A percentile compares a stretch with the other conserved stretches of the same genome.
Conservation (phyloP, 805 yeast genomes). For the Yarrowia yakushimensis region DNA sequence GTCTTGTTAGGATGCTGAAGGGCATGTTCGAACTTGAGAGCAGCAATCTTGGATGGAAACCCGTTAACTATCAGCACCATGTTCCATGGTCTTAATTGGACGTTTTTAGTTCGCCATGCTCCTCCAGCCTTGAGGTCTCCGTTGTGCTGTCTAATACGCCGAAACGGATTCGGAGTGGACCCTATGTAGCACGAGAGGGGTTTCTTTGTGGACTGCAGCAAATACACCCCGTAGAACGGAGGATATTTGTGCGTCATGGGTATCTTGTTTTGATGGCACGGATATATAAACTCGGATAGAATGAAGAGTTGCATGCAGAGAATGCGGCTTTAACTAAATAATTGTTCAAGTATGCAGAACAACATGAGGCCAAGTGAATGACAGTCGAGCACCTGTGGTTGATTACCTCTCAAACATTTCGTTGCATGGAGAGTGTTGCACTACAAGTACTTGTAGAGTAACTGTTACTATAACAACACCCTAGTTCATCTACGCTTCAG, state of each 20-base stretch:
- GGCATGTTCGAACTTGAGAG: constrained; percentile 80
- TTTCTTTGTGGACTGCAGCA: constrained; percentile 57
- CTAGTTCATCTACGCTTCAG: too few species aligned
- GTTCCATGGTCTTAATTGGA: constrained; percentile 69
- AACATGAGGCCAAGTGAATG: too few species aligned
- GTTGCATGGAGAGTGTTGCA: too few species aligned
- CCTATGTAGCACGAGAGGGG: constrained; percentile 69
- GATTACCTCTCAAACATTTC: too few species aligned
- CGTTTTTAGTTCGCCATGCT: constrained; percentile 60
- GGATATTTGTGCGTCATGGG: constrained; percentile 22
- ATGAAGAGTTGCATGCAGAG: too few species aligned
- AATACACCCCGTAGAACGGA: constrained; percentile 64
- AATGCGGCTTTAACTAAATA: too few species aligned
- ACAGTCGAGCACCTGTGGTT: too few species aligned
- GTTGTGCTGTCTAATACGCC: constrained; percentile 74
- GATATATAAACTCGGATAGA: background rate
- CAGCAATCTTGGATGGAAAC: constrained; percentile 64
- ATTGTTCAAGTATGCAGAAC: too few species aligned
- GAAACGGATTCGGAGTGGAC: constrained; percentile 71
- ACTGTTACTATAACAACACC: too few species aligned
- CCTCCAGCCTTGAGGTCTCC: constrained; percentile 64
- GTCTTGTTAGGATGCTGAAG: constrained; percentile 73
- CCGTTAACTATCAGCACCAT: constrained; percentile 63
- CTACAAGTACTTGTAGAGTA: too few species aligned
- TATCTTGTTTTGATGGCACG: background rate